These are phyloP conservation scores for Magnusiomyces tetraspermus DNA, from an alignment of 1,139 yeast species.

Conservation along the genomic window DNA sequence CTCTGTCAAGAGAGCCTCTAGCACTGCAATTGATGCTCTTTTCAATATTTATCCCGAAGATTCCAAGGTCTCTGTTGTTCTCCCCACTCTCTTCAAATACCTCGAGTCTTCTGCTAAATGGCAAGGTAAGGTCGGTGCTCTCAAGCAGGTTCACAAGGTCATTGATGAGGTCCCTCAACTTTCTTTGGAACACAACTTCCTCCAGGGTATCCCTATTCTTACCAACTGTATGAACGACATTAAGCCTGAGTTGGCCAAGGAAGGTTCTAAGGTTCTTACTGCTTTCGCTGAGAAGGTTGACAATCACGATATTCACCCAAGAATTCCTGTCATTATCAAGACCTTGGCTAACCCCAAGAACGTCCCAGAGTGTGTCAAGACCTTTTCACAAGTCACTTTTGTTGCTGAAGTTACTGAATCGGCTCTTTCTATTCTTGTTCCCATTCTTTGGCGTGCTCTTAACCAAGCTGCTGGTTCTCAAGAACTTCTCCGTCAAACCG, in stretches of 20 bases:
- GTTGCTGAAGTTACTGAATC: constrained; percentile 99
- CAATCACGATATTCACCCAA: constrained; percentile 82
- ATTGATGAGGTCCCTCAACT: constrained; percentile 79
- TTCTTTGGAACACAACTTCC: constrained; percentile 70
- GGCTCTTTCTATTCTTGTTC: constrained; percentile 79
- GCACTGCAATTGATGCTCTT: constrained; percentile 46
- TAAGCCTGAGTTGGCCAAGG: constrained; percentile 89
- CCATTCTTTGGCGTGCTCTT: constrained; percentile 83
- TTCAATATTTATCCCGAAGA: constrained; percentile 67
- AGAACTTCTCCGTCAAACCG: constrained; percentile 94
- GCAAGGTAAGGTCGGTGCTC: constrained; percentile 80
- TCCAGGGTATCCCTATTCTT: constrained; percentile 69
- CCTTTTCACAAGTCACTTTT: constrained; percentile 86
- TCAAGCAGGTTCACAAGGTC: constrained; percentile 61
- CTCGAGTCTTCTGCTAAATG: constrained; percentile 82
- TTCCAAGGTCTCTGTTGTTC: constrained; percentile 61
- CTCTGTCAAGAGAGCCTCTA: constrained; percentile 73
- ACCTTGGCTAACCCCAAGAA: constrained; percentile 85
- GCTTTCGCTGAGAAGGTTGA: constrained; percentile 75
- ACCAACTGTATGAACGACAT: constrained; percentile 90
- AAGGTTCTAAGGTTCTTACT: constrained; percentile 62
- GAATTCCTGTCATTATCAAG: constrained; percentile 74
- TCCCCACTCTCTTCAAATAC: constrained; percentile 53
- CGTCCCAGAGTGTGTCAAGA: constrained; percentile 82
- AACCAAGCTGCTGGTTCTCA: constrained; percentile 85